Evolutionary conservation across 176 grass and related monocot species (phyloP), one percentile per base, ranked within the genome.

Genomic region (Oryza rufipogon): DNA sequence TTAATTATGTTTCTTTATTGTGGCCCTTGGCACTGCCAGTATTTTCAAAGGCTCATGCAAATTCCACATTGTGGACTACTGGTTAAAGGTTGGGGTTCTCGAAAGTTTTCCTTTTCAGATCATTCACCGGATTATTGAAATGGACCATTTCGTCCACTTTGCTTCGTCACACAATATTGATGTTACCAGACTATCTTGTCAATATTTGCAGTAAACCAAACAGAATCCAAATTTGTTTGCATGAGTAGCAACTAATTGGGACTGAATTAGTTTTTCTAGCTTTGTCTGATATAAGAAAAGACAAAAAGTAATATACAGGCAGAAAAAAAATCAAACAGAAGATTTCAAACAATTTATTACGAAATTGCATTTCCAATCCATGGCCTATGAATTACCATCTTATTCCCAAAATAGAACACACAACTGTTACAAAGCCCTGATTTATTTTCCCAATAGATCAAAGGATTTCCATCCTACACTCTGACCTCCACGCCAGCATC

Each of bases 401-500:
- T 83, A 63, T 6, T 79, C 47, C 28, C 5, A 5, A 64, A 28
- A 79, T 41, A 79, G 13, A 81, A 70, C 25, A 77, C 30, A 77
- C n/a, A 20, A 58, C 38, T 69, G 69, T 79, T 83, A 67, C 38
- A 66, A 66, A 76, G 77, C 70, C 34, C 66, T 58, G 54, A 60
- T 45, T 9, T 63, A n/a, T 49, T 76, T 86, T 54, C 36, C 36
- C 58, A 76, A 72, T 22, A 48, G 72, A 47, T 1, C 1, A 6
- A 73, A 79, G 22, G 42, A 67, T 75, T 83, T 26, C 64, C 41
- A 9, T 71, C 15, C 47, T 70, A 73, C 81, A 86, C 44, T 85
- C 95, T 92, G 60, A 97, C 92, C 90, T 97, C 95, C 79, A 97
- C 91, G 44, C 92, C 95, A 39, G 76, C 81, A 71, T 88, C 77